Percentiles rank a stretch among this genome's conserved stretches.
These are phyloP conservation scores for Arthromyces matolae DNA, from an alignment of 768 basidiomycete genomes.

Conservation along the genomic window DNA sequence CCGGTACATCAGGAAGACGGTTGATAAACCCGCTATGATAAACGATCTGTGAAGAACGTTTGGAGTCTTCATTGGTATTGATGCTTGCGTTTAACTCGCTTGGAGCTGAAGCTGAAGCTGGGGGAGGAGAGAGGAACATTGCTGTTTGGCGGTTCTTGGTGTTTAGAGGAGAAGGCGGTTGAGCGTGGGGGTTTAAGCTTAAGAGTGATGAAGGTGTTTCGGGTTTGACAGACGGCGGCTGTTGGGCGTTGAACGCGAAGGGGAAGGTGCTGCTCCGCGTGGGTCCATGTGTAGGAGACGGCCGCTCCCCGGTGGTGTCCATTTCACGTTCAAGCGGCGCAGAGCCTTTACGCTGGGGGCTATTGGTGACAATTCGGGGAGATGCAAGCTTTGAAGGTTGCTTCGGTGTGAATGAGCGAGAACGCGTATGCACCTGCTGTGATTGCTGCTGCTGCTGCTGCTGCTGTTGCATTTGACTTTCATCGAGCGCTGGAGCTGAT, in stretches of 20 bases:
- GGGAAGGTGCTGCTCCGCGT: constrained; percentile 13
- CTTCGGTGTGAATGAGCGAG: constrained; percentile 69
- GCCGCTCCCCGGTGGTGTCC: constrained; percentile 14
- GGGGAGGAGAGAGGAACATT: constrained; percentile 47
- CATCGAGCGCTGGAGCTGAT: constrained; percentile 40
- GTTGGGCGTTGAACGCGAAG: neutral
- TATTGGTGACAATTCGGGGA: constrained; percentile 47
- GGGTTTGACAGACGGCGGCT: neutral
- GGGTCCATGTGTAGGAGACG: neutral
- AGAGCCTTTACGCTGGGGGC: constrained; percentile 57
- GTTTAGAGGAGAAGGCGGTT: constrained; percentile 4
- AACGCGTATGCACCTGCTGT: constrained; percentile 54
- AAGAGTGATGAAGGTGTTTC: neutral
- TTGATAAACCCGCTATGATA: constrained; percentile 76
- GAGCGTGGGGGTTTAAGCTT: neutral
- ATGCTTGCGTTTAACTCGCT: constrained; percentile 32
- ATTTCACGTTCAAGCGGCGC: constrained; percentile 37
- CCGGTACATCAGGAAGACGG: constrained; percentile 54
- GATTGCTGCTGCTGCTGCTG: neutral
- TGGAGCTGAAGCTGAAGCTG: constrained; percentile 40
- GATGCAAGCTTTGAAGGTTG: constrained; percentile 64
- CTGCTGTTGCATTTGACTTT: constrained; percentile 16
- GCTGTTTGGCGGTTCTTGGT: constrained; percentile 17
- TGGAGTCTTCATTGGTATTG: constrained; percentile 31
- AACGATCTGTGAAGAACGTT: constrained; percentile 75